Percentiles rank a stretch among this genome's conserved stretches.
Evolutionary conservation across 352 stramenopile species (phyloP).

Genomic region (Phytophthora agathidicida): DNA sequence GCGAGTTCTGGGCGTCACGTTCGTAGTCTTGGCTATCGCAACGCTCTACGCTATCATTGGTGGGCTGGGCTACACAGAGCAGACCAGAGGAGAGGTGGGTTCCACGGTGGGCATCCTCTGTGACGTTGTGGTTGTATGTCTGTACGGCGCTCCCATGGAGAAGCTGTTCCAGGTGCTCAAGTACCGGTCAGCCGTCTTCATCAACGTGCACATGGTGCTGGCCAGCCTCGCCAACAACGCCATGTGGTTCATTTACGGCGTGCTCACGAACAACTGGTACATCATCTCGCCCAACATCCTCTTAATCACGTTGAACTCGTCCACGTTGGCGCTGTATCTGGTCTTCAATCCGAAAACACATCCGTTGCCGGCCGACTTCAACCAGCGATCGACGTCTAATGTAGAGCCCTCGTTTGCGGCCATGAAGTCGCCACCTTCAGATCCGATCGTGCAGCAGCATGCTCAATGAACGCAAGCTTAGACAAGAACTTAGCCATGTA

Average conservation of each 20-base stretch:
- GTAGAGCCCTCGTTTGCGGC: not conserved
- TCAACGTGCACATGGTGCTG: slow-evolving; percentile 55
- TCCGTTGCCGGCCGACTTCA: slow-evolving; percentile 13
- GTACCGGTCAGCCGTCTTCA: slow-evolving; percentile 36
- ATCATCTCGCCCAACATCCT: slow-evolving; percentile 32
- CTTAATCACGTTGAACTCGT: slow-evolving; percentile 31
- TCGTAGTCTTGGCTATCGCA: slow-evolving; percentile 16
- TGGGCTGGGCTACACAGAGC: slow-evolving; percentile 24
- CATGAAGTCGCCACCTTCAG: slow-evolving; percentile 12
- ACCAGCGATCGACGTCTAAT: slow-evolving; percentile 1
- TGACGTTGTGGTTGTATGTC: slow-evolving; percentile 24
- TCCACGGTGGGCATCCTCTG: slow-evolving; percentile 35
- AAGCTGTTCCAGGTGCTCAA: slow-evolving; percentile 48
- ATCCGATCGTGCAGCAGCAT: slow-evolving; percentile 11
- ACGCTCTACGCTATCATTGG: slow-evolving; percentile 43
- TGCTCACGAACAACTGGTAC: slow-evolving; percentile 31
- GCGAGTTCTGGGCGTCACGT: slow-evolving; percentile 15
- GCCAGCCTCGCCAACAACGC: slow-evolving; percentile 45
- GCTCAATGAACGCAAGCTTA: no score
- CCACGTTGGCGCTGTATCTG: slow-evolving; percentile 25
- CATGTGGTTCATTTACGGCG: slow-evolving; percentile 52
- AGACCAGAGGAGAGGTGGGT: slow-evolving; percentile 30
- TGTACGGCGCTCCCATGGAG: slow-evolving; percentile 49
- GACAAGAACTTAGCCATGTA: no score
- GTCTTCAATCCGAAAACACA: slow-evolving; percentile 30